Base-by-base conservation (phyloP, 768 basidiomycete species). In the Gautieria morchelliformis region DNA sequence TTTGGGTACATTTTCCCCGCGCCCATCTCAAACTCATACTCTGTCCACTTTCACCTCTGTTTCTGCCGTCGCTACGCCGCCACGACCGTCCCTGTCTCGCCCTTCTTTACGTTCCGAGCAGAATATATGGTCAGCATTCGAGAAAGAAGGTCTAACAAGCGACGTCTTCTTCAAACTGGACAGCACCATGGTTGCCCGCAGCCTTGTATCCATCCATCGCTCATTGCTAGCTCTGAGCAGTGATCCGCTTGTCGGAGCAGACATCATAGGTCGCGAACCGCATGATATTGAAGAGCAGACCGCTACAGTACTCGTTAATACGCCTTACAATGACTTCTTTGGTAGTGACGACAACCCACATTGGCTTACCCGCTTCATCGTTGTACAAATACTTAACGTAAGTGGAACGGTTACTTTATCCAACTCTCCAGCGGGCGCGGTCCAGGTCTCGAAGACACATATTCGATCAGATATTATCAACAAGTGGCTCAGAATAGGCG, bases 341-440 rank as follows among this genome's bases (percentile, higher is more conserved):
- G 88, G 89, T 7, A 84, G 71, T 58, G 84, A 87, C 30, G 81
- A 82, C 5, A 75, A 74, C 44, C 87, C 88, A 1, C 86, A 93
- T 66, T 93, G 89, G 89, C 71, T 92, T 42, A 92, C 90, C 14
- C 84, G 79, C 63, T 68, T 87, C 4, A 70, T 92, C 6, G 68
- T 93, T 1, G 67, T 84, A 45, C 88, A 89, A 65, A 78, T 90
- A 12, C 75, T 91, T 12, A 82, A 80, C 24, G 75, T 77, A 0
- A 85, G 87, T 63, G 46, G 19, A 20, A 30, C 20, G 35, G 33
- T 45, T 33, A 33, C 17, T 27, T 41, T 27, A 3, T n/a, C 53
- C 37, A 5, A 32, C 39, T 2, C 19, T 41, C 45, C 6, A 9
- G 14, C 56, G 20, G 53, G 22, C 32, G 20, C n/a, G 47, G 4